These are phyloP conservation scores for Gnaphalium uliginosum DNA, from an alignment of 129 eudicot species.

Conservation along the genomic window DNA sequence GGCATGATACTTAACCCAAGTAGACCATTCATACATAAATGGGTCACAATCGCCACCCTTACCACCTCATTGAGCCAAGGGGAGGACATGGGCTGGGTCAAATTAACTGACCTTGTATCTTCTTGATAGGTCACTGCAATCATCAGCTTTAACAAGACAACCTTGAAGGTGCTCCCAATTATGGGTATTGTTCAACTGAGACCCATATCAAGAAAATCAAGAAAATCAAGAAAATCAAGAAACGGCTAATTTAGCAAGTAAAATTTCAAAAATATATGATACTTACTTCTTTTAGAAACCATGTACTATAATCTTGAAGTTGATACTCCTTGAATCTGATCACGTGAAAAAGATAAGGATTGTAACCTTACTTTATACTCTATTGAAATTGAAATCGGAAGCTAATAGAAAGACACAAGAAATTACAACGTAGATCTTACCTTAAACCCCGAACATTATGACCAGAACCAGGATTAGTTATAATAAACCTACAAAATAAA, in stretches of 20 bases:
- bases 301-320: constrained; percentile 85
- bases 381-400: constrained; percentile 7
- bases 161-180: constrained; percentile 80
- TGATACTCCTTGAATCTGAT: constrained; percentile 93
- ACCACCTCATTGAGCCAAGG: not conserved
- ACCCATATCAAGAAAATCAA: constrained; percentile 23
- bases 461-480: constrained; percentile 86
- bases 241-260: not conserved
- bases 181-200: constrained; percentile 71
- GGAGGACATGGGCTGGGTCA: not conserved
- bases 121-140: constrained; percentile 66
- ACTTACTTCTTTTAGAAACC: constrained; percentile 83
- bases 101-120: constrained; percentile 67
- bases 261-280: constrained; percentile 3
- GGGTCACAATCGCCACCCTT: not conserved
- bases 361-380: not conserved
- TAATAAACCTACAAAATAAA: constrained; percentile 61
- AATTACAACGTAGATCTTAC: constrained; percentile 37
- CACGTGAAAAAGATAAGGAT: constrained; percentile 5
- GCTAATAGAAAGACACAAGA: not conserved
- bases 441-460: constrained; percentile 75
- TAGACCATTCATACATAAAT: not conserved
- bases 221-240: too few relatives aligned
- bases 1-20: not conserved
- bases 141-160: constrained; percentile 85